Base-by-base conservation (phyloP, 106 monocot species). In the Cymbidium sinense region DNA sequence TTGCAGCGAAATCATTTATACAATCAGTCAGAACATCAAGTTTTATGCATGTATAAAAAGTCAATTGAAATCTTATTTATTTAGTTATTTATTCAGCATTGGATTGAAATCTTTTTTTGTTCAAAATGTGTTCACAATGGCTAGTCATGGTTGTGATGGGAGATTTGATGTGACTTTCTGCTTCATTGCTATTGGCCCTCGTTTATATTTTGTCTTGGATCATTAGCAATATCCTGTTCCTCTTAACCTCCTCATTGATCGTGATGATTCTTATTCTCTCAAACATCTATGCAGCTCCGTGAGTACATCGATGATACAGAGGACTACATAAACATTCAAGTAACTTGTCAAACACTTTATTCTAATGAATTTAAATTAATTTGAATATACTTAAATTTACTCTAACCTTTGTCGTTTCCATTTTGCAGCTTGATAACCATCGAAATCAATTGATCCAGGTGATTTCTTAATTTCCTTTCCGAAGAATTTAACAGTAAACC, bases 381-480 rank as follows among this genome's bases (percentile, higher is more conserved):
- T 39, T 75, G 19, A 67, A 67, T 67, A 3, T 23, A 18, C 10
- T 47, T 19, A 65, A 67, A 43, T 30, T 75, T 52, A 21, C 76
- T 54, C 64, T 43, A 44, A 65, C 25, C 1, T n/a, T 23, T 17
- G 19, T 29, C 62, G 29, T 39, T 55, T 80, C 39, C 6, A 62
- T 72, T 34, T 75, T 88, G 89, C 92, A 99, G 98, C 87, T 99
- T 52, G 98, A 99, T 74, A 99, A 95, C 55, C 98, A 99, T 82
- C 94, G 94, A 73, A 99, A 99, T 92, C 98, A 95, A 69, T 84
- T 95, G 73, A 99, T 99, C 83, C 94, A 99, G 94, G 98, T 95
- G 58, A 87, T 15, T 44, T 37, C n/a, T 43, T 44, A 25, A 27
- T 44, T n/a, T 25, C 27, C 28, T 74, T 3, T 21, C 8, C 28